These are phyloP conservation scores for Aspergillus chevalieri DNA, from an alignment of 2,329 filamentous ascomycete genomes.

Conservation along the genomic window DNA sequence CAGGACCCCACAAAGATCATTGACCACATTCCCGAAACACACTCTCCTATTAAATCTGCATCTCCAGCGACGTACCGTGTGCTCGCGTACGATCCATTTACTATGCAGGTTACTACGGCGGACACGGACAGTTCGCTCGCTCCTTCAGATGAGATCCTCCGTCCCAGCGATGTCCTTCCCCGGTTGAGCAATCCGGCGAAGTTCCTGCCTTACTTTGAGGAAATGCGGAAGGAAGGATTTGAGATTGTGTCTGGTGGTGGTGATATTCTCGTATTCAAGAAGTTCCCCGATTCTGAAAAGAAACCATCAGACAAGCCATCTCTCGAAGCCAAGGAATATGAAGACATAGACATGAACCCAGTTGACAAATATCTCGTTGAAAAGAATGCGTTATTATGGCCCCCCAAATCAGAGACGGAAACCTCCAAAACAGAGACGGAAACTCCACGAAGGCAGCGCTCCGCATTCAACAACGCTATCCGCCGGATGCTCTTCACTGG, in stretches of 20 bases:
- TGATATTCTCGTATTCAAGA: slow-evolving; percentile 37
- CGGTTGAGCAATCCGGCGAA: slow-evolving; percentile 35
- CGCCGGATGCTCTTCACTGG: slow-evolving; percentile 32
- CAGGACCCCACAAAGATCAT: no score
- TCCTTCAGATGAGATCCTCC: slow-evolving; percentile 13
- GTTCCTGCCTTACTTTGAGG: slow-evolving; percentile 35
- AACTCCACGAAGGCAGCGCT: slow-evolving; percentile 3
- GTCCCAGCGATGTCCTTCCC: slow-evolving; percentile 30
- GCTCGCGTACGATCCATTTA: slow-evolving; percentile 33
- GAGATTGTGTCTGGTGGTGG: slow-evolving; percentile 37
- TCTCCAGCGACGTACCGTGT: slow-evolving; percentile 24
- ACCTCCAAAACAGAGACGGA: not conserved
- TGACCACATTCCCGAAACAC: not conserved
- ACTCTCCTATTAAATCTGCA: not conserved
- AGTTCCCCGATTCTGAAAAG: not conserved
- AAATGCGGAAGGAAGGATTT: slow-evolving; percentile 36
- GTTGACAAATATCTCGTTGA: not conserved
- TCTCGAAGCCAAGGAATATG: not conserved
- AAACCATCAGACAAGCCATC: not conserved
- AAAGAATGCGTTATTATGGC: not conserved
- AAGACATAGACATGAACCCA: not conserved
- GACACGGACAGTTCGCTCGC: slow-evolving; percentile 29
- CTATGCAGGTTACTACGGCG: slow-evolving; percentile 23
- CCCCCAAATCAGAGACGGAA: no score
- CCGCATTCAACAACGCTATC: slow-evolving; percentile 14